Conservation (phyloP, 2,329 filamentous ascomycete species). For the Stenocarpella maydis region DNA sequence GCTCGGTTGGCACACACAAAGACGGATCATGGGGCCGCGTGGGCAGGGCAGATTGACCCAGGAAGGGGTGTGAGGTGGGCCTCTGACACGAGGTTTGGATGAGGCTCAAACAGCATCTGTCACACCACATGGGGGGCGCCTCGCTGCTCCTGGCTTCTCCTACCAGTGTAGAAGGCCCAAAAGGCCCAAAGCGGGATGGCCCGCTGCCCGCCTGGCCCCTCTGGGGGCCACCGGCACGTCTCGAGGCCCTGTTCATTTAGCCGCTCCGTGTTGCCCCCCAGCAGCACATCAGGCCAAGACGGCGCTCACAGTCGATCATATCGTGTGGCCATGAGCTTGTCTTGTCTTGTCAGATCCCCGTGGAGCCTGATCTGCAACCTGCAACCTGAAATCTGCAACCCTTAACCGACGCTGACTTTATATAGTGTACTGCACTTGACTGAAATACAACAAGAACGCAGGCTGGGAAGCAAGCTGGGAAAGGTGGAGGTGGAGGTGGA, state of each 20-base stretch:
- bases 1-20: neutral
- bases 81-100: conserved; percentile 30
- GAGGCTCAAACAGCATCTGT: conserved; percentile 35
- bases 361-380: neutral
- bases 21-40: neutral
- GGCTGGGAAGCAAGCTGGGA: too few relatives aligned
- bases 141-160: neutral
- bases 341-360: neutral
- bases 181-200: conserved; percentile 4
- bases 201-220: neutral
- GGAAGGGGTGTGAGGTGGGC: conserved; percentile 12
- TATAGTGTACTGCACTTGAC: too few relatives aligned
- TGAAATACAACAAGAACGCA: too few relatives aligned
- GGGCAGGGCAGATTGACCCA: neutral
- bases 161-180: too few relatives aligned
- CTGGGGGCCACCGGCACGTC: neutral
- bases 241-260: neutral
- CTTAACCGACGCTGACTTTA: too few relatives aligned
- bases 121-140: conserved; percentile 2
- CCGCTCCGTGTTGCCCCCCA: conserved; percentile 4
- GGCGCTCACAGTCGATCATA: conserved; percentile 16
- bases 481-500: neutral
- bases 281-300: conserved; percentile 12
- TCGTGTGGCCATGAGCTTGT: neutral
- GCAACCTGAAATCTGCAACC: too few relatives aligned